Evolutionary conservation across 768 basidiomycete species (phyloP).

Genomic region (Tulasnella sp.): DNA sequence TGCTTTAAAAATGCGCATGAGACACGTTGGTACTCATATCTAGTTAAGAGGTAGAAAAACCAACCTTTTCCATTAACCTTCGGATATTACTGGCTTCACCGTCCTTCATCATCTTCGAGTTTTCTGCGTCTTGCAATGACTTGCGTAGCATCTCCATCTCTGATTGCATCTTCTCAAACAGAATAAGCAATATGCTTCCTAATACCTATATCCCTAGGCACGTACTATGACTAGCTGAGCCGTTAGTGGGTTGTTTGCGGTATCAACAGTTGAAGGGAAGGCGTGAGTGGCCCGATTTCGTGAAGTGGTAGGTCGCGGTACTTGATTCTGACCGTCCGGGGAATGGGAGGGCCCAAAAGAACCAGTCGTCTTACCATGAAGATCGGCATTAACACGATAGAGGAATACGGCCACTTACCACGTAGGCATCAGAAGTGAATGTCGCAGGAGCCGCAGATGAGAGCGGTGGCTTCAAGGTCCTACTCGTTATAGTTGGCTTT

Average conservation of each 20-base stretch:
- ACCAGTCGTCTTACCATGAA: too few species aligned
- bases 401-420: too few species aligned
- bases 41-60: neutral
- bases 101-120: constrained; percentile 7
- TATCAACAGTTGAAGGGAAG: neutral
- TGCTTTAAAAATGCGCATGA: constrained; percentile 1
- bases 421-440: too few species aligned
- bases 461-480: too few species aligned
- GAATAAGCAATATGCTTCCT: neutral
- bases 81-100: constrained; percentile 11
- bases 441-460: too few species aligned
- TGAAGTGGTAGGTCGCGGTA: neutral
- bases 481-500: too few species aligned
- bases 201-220: neutral
- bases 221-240: neutral
- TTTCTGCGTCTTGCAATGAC: neutral
- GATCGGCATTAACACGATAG: too few species aligned
- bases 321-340: neutral
- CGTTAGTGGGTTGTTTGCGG: neutral
- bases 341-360: neutral
- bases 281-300: neutral
- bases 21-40: neutral
- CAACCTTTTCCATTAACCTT: constrained; percentile 10
- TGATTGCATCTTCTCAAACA: neutral
- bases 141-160: constrained; percentile 3